Evolutionary conservation across 2,329 filamentous ascomycete genomes (phyloP).

Genomic region (Aspergillus sp.): DNA sequence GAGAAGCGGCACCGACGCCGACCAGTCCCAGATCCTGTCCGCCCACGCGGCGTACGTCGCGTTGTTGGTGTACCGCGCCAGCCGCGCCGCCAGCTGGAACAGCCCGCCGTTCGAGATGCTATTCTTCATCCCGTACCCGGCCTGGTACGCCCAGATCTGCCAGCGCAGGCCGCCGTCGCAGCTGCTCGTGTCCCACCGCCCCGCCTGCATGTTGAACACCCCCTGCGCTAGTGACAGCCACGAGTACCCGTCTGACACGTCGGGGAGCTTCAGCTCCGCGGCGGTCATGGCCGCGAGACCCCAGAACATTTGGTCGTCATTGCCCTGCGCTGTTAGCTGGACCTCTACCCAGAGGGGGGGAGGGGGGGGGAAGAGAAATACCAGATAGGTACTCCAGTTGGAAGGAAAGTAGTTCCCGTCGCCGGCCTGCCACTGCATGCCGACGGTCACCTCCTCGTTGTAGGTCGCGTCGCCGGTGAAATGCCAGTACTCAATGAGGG

Average conservation of each 20-base stretch:
- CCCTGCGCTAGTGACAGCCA: constrained; percentile 62
- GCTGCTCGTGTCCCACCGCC: constrained; percentile 65
- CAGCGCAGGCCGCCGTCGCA: constrained; percentile 75
- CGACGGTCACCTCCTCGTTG: constrained; percentile 55
- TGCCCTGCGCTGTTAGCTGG: constrained; percentile 47
- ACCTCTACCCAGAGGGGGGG: neutral
- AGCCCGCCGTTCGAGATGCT: constrained; percentile 77
- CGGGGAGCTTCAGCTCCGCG: constrained; percentile 63
- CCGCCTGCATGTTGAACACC: constrained; percentile 69
- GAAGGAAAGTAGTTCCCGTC: constrained; percentile 37
- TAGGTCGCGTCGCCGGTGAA: constrained; percentile 64
- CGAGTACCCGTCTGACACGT: constrained; percentile 47
- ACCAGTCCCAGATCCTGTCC: constrained; percentile 63
- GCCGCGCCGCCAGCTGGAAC: constrained; percentile 75
- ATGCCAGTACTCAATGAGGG: constrained; percentile 69
- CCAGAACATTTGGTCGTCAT: constrained; percentile 73
- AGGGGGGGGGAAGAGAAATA: constrained; percentile 1
- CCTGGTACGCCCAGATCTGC: constrained; percentile 78
- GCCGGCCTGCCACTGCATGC: constrained; percentile 34
- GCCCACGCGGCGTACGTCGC: constrained; percentile 64
- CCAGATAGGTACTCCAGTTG: constrained; percentile 36
- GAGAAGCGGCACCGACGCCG: constrained; percentile 55
- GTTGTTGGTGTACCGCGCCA: constrained; percentile 66
- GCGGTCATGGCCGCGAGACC: constrained; percentile 66
- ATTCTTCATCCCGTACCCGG: constrained; percentile 82